These are phyloP conservation scores for Hypoxylon sp. DNA, from an alignment of 2,329 filamentous ascomycete genomes.

Conservation along the genomic window DNA sequence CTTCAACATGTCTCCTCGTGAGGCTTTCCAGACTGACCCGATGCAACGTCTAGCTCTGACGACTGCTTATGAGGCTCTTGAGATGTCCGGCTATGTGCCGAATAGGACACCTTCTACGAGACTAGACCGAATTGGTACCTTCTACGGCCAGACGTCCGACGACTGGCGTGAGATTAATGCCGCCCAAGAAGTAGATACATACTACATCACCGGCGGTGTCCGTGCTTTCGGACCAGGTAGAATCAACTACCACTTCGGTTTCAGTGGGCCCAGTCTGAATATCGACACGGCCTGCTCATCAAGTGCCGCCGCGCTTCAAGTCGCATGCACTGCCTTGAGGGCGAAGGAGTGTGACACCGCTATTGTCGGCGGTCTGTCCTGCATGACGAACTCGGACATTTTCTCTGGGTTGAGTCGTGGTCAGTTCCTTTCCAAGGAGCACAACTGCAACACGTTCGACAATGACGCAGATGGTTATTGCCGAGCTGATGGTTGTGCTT, in stretches of 20 bases:
- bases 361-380: constrained; percentile 82
- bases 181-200: constrained; percentile 74
- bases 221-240: constrained; percentile 68
- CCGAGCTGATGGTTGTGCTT: constrained; percentile 81
- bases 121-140: constrained; percentile 74
- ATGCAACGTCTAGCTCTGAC: constrained; percentile 83
- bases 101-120: constrained; percentile 81
- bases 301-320: constrained; percentile 57
- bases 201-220: constrained; percentile 66
- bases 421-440: constrained; percentile 83
- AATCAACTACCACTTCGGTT: constrained; percentile 62
- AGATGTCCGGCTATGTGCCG: constrained; percentile 83
- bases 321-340: constrained; percentile 78
- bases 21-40: constrained; percentile 84
- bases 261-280: constrained; percentile 57
- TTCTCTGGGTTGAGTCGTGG: constrained; percentile 82
- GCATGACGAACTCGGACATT: constrained; percentile 85
- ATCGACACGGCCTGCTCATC: constrained; percentile 61
- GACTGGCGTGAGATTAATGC: constrained; percentile 84
- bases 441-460: constrained; percentile 85
- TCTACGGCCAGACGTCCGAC: constrained; percentile 82
- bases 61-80: constrained; percentile 85
- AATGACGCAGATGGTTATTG: constrained; percentile 87
- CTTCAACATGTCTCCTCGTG: constrained; percentile 88
- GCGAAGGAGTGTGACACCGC: constrained; percentile 85